These are phyloP conservation scores for Colletotrichum eleusines DNA, from an alignment of 2,329 filamentous ascomycete genomes.

Conservation along the genomic window DNA sequence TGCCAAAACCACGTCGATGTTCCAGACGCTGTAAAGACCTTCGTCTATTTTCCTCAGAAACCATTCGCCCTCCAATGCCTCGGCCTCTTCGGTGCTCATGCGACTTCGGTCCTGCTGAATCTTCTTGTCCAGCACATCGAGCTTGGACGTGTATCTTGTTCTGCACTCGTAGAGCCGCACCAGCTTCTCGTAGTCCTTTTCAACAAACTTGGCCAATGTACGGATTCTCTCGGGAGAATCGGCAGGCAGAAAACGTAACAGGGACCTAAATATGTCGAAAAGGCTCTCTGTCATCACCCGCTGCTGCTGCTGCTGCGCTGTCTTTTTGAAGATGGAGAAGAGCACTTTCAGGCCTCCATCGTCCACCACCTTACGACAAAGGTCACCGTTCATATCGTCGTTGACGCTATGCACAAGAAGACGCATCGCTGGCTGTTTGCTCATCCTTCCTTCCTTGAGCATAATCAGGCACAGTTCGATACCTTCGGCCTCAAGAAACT, in stretches of 20 bases:
- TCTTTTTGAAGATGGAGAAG: constrained; percentile 92
- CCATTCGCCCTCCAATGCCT: constrained; percentile 76
- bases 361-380: constrained; percentile 83
- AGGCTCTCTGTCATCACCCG: constrained; percentile 68
- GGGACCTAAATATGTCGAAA: constrained; percentile 84
- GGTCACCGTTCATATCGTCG: constrained; percentile 60
- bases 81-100: constrained; percentile 64
- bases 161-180: constrained; percentile 78
- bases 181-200: constrained; percentile 93
- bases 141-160: constrained; percentile 73
- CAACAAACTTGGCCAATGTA: constrained; percentile 91
- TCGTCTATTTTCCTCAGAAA: constrained; percentile 83
- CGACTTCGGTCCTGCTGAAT: constrained; percentile 60
- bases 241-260: constrained; percentile 83
- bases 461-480: constrained; percentile 93
- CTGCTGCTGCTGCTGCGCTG: constrained; percentile 47
- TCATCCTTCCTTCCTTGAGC: constrained; percentile 88
- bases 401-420: constrained; percentile 85
- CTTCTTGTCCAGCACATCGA: constrained; percentile 72
- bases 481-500: constrained; percentile 90
- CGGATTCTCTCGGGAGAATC: constrained; percentile 84
- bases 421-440: constrained; percentile 81
- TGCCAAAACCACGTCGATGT: constrained; percentile 84
- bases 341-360: constrained; percentile 85
- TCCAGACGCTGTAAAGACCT: constrained; percentile 86